phyloP scores from a whole-genome alignment of 1,139 yeast genomes.

The Geotrichum candidum region DNA sequence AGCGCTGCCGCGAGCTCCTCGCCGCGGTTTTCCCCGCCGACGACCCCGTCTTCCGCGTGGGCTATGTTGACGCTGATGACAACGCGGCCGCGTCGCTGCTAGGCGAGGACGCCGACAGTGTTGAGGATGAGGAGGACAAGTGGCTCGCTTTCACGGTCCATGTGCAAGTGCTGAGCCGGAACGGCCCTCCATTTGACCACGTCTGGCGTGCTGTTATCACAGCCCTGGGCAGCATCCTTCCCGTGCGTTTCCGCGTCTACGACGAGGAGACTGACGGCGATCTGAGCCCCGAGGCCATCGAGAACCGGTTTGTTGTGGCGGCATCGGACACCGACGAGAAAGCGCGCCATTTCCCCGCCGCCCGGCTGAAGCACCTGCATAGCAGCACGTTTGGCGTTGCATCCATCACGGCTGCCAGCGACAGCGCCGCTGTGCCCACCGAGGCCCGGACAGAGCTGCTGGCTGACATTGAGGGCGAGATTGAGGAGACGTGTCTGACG shows the following conservation, averaged over 20 bases:
- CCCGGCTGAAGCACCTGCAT: constrained; percentile 36
- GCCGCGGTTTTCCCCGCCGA: constrained; percentile 36
- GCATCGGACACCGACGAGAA: constrained; percentile 22
- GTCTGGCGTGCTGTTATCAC: constrained; percentile 64
- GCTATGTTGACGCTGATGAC: constrained; percentile 35
- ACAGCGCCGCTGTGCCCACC: neutral
- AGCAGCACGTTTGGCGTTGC: constrained; percentile 65
- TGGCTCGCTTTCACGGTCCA: constrained; percentile 66
- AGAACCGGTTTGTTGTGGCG: constrained; percentile 5
- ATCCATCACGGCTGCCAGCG: constrained; percentile 33
- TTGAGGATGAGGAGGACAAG: constrained; percentile 34
- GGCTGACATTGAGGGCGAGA: constrained; percentile 73
- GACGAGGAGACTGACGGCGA: constrained; percentile 26
- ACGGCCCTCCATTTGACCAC: constrained; percentile 72
- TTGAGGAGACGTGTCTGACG: constrained; percentile 54
- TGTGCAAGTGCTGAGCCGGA: constrained; percentile 60
- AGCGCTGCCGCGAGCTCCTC: constrained; percentile 51
- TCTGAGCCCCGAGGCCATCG: neutral
- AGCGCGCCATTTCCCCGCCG: constrained; percentile 31
- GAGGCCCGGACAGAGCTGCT: constrained; percentile 38
- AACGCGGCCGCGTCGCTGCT: constrained; percentile 36
- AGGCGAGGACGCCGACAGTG: constrained; percentile 21
- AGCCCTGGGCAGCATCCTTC: constrained; percentile 53
- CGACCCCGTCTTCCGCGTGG: constrained; percentile 21
- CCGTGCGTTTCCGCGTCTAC: constrained; percentile 56